A percentile compares a stretch with the other conserved stretches of the same genome.
phyloP scores from a whole-genome alignment of 805 yeast species.

The Sugiyamaella qingdaonensis region DNA sequence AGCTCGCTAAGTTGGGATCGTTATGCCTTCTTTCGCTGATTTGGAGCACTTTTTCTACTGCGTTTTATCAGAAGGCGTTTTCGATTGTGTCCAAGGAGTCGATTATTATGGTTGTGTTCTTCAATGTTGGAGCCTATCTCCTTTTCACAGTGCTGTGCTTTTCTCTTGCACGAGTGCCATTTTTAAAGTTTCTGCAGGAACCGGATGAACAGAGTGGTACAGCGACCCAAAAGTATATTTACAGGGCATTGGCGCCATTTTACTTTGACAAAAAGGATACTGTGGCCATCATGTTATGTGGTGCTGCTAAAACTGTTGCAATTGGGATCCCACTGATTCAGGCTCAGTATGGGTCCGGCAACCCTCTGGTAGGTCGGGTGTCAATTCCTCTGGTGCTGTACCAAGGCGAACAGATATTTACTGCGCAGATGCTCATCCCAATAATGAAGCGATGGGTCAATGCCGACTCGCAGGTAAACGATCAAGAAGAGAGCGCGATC shows the following conservation, averaged over 20 bases:
- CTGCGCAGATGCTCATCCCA: conserved; percentile 68
- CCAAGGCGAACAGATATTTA: conserved; percentile 81
- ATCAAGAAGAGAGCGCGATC: not conserved
- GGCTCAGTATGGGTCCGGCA: conserved; percentile 67
- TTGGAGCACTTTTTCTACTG: conserved; percentile 80
- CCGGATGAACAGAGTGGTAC: conserved; percentile 46
- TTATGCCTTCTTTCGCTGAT: conserved; percentile 73
- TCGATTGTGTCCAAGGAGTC: conserved; percentile 62
- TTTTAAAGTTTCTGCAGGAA: conserved; percentile 32
- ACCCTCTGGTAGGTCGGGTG: conserved; percentile 52
- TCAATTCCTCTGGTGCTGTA: conserved; percentile 80
- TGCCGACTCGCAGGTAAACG: conserved; percentile 8
- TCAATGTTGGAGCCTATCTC: conserved; percentile 74
- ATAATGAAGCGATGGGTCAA: conserved; percentile 69
- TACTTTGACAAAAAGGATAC: conserved; percentile 69
- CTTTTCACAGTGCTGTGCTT: conserved; percentile 68
- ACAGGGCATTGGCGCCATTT: conserved; percentile 54
- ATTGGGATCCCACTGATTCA: conserved; percentile 81
- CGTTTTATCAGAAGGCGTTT: conserved; percentile 79
- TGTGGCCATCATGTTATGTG: conserved; percentile 77
- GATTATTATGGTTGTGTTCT: conserved; percentile 72
- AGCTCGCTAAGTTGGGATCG: conserved; percentile 68
- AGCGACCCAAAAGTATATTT: conserved; percentile 39
- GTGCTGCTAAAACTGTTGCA: conserved; percentile 92
- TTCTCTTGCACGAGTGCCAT: conserved; percentile 55